Conservation (phyloP, 192 early-diverging fungal species). For the Coemansia aciculifera region DNA sequence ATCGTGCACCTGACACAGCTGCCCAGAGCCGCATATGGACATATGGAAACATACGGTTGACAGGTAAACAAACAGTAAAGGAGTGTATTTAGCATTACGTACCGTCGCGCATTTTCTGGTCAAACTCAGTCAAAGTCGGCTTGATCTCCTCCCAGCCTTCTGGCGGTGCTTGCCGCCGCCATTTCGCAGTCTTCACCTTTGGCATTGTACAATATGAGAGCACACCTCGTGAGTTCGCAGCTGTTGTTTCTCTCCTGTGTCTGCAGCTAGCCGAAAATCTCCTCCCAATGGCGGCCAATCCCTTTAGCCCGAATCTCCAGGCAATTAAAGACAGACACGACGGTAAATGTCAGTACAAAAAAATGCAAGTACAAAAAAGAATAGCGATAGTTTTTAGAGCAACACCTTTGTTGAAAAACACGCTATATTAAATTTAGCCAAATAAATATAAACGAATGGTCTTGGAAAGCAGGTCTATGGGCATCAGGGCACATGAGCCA, state of each 20-base stretch:
- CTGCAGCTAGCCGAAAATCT: background rate
- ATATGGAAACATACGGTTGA: background rate
- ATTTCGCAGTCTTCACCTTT: conserved; percentile 64
- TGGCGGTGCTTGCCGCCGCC: conserved; percentile 81
- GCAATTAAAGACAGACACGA: conserved; percentile 3
- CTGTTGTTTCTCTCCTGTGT: background rate
- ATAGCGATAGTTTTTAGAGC: background rate
- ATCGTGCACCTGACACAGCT: background rate
- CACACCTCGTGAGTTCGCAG: background rate
- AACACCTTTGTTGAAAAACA: background rate
- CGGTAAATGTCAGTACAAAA: background rate
- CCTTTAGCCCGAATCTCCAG: background rate
- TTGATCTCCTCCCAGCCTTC: conserved; percentile 96
- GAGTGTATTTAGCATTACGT: conserved; percentile 13
- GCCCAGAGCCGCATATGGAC: background rate
- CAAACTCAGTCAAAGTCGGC: conserved; percentile 87
- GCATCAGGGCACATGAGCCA: conserved; percentile 9
- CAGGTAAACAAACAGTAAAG: background rate
- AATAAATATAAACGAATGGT: conserved; percentile 5
- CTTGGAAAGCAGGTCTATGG: background rate
- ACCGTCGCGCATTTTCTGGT: conserved; percentile 90
- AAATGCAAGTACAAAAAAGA: background rate
- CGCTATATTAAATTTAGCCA: background rate
- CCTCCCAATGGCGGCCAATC: background rate
- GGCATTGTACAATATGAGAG: conserved; percentile 58